Evolutionary conservation across 1,284 basidiomycete species (phyloP).

Genomic region (Kalmanozyma brasiliensis): DNA sequence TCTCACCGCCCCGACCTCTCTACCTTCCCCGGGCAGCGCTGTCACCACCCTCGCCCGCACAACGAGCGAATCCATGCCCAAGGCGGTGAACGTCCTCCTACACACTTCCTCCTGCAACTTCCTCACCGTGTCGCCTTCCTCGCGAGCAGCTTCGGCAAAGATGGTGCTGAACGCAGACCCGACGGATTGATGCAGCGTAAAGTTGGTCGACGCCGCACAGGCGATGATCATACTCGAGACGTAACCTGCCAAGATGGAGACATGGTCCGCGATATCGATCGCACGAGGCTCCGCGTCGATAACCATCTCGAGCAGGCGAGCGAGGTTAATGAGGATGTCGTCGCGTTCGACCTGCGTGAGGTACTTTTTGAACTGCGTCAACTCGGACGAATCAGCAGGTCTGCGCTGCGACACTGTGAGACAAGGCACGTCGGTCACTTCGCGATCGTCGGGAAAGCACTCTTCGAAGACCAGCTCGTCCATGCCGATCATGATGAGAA

Average conservation of each 20-base stretch:
- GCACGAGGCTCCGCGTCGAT: neutral
- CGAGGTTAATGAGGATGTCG: slow-evolving; percentile 24
- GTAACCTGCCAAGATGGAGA: slow-evolving; percentile 23
- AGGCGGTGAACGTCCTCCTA: slow-evolving; percentile 12
- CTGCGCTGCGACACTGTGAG: slow-evolving; percentile 11
- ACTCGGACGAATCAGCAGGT: slow-evolving; percentile 3
- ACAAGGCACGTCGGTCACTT: slow-evolving; percentile 10
- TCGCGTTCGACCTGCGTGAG: slow-evolving; percentile 34
- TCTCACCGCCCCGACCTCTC: slow-evolving; percentile 7
- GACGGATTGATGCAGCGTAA: slow-evolving; percentile 3
- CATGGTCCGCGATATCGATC: neutral
- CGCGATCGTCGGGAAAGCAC: slow-evolving; percentile 30
- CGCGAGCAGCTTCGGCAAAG: slow-evolving; percentile 11
- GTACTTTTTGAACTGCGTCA: slow-evolving; percentile 12
- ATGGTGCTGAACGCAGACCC: slow-evolving; percentile 5
- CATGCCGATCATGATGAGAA: slow-evolving; percentile 27
- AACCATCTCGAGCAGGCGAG: slow-evolving; percentile 13
- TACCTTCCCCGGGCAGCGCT: slow-evolving; percentile 12
- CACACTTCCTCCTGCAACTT: slow-evolving; percentile 19
- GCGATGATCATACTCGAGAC: slow-evolving; percentile 26
- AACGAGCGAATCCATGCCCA: slow-evolving; percentile 9
- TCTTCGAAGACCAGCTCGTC: slow-evolving; percentile 16
- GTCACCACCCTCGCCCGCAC: slow-evolving; percentile 21
- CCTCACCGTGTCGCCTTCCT: neutral
- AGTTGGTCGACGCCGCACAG: slow-evolving; percentile 20